Base-by-base conservation (phyloP, 2,329 filamentous ascomycete genomes). In the Coniochaeta hoffmannii region DNA sequence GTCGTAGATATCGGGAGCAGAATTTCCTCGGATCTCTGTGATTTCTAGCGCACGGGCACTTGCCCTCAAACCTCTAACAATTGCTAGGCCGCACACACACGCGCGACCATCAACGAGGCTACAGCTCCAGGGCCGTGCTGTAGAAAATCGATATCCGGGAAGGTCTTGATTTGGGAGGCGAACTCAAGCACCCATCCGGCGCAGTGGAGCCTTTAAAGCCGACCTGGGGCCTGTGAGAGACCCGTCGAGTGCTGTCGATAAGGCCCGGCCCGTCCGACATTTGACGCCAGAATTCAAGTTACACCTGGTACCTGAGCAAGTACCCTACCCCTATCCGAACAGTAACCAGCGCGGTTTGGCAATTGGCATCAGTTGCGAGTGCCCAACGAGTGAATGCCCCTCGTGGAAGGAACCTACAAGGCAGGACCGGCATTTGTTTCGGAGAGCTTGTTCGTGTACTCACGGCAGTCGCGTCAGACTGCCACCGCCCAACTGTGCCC, bases 401-500 rank as follows among this genome's bases (percentile, higher is more conserved):
- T 46, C 14, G 41, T 46, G 41, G 41, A 26, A 46, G 41, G 41
- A 26, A n/a, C n/a, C n/a, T n/a, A n/a, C n/a, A n/a, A 46, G 41
- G 41, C 41, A 46, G 19, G 41, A 46, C 41, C 24, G 41, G 41
- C 41, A 24, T 26, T n/a, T n/a, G n/a, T 24, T 28, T 12, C 22
- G 11, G 26, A 28, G 26, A 15, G 22, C 41, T 46, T 46, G 41
- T 46, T 28, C n/a, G n/a, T n/a, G n/a, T n/a, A 26, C 22, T 46
- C 22, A 32, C 26, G 49, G 49, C 49, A 51, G 49, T 51, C 49
- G 12, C 28, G 41, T 2, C 22, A 9, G 22, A 19, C 41, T 26
- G 4, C 22, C 38, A 24, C 38, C 2, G 4, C 35, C 22, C 34
- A 50, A 26, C 17, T 50, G 44, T 31, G 49, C 57, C 54, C 63